Base-by-base conservation (phyloP, 495 filamentous ascomycete species). In the Tuber aestivum region DNA sequence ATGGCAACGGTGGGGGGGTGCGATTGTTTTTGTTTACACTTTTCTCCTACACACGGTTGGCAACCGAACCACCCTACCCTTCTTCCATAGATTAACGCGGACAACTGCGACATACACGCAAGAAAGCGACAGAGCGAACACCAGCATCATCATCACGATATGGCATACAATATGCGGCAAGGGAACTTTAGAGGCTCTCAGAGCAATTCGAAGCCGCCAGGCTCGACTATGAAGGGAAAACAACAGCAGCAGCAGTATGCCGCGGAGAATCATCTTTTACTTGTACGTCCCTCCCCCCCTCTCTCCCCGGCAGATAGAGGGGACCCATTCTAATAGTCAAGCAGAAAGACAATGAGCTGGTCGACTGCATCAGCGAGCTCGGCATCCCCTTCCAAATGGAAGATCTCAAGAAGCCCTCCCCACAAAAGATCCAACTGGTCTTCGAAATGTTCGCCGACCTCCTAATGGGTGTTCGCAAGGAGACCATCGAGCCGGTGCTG, bases 371-470 rank as follows among this genome's bases (percentile, higher is more conserved):
- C 86, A 94, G 90, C 84, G 95, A 98, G 83, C 95, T 98, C 74
- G 94, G 94, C 69, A 92, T 99, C 72, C 89, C 89, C 6, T 97
- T 97, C 84, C 91, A 89, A 2, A 85, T 92, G n/a, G 91, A 92
- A 77, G 95, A 99, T 85, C 88, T 99, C 48, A 89, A 94, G 76
- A 98, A 97, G 82, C 95, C 95, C 7, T 95, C 97, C 79, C 91
- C 96, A 18, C 89, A 93, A 74, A 93, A 96, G 79, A 94, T 97
- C 70, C 96, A 98, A 84, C 92, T 93, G 87, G 92, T 99, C 45
- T 94, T 97, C 76, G 95, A 99, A 88, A 96, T 93, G 92, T 96
- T 98, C 82, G 94, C 93, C 69, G 94, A 97, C 82, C 86, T 97
- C 18, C 87, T 98, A 37, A 93, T 97, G 88, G 97, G 97, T 84